Conservation (phyloP, 495 filamentous ascomycete species). For the Penicillium taxi region DNA sequence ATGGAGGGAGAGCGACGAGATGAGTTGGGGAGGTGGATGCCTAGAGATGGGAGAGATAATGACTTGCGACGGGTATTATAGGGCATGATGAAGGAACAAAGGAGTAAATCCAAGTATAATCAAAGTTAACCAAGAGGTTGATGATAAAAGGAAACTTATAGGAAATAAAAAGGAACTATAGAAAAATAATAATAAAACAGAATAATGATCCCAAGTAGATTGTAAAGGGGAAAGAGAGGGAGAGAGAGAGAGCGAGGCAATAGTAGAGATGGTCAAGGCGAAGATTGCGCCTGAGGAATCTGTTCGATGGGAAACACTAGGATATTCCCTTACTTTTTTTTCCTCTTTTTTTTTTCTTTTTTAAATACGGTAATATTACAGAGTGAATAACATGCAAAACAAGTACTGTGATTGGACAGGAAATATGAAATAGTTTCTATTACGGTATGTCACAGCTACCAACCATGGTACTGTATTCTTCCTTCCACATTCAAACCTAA, state of each 20-base stretch:
- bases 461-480: background rate
- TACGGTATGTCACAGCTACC: constrained; percentile 4
- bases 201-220: constrained; percentile 8
- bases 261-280: constrained; percentile 11
- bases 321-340: constrained; percentile 16
- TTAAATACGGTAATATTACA: no score
- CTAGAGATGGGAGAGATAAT: constrained; percentile 84
- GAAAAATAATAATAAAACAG: constrained; percentile 18
- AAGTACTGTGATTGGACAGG: constrained; percentile 4
- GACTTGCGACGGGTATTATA: constrained; percentile 99
- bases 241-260: constrained; percentile 13
- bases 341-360: constrained; percentile 12
- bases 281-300: constrained; percentile 25
- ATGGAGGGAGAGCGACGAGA: constrained; percentile 62
- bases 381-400: no score
- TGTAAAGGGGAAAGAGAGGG: constrained; percentile 4
- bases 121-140: constrained; percentile 7
- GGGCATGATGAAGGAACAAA: constrained; percentile 52
- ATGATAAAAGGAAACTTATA: background rate
- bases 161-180: constrained; percentile 13
- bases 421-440: constrained; percentile 1
- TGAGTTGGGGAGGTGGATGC: constrained; percentile 81
- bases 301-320: constrained; percentile 7
- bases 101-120: constrained; percentile 7
- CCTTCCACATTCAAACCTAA: no score